phyloP scores from a whole-genome alignment of 805 yeast species.

The Candida insectalens region DNA sequence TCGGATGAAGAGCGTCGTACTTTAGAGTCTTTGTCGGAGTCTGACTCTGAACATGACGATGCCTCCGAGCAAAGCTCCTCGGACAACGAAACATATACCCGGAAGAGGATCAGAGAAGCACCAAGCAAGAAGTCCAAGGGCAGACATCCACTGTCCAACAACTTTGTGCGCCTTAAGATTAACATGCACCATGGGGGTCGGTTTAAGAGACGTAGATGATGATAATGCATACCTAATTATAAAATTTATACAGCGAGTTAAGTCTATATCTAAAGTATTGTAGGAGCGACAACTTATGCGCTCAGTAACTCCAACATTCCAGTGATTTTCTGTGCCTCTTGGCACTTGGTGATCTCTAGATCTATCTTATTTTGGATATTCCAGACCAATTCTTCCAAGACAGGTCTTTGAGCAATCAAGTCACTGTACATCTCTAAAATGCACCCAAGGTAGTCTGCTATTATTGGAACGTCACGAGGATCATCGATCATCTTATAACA shows the following conservation, averaged over 20 bases:
- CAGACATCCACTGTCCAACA: constrained; percentile 22
- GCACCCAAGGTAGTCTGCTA: constrained; percentile 61
- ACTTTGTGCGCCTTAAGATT: constrained; percentile 27
- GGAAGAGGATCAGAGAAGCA: constrained; percentile 11
- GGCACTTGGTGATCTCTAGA: constrained; percentile 65
- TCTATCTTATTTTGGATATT: constrained; percentile 53
- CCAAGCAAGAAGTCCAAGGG: constrained; percentile 11
- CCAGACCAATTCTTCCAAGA: constrained; percentile 62
- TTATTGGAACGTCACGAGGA: constrained; percentile 53
- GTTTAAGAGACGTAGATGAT: constrained; percentile 14
- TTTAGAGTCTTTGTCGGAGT: too few relatives aligned
- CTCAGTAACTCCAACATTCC: constrained; percentile 90
- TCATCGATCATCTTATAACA: constrained; percentile 68
- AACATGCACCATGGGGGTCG: constrained; percentile 17
- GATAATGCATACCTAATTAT: background rate
- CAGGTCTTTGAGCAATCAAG: constrained; percentile 65
- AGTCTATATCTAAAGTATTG: too few relatives aligned
- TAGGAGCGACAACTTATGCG: constrained; percentile 21
- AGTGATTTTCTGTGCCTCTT: constrained; percentile 80
- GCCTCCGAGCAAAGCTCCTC: constrained; percentile 13
- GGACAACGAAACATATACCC: constrained; percentile 12
- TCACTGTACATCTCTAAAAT: constrained; percentile 68
- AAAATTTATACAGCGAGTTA: too few relatives aligned
- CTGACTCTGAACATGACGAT: constrained; percentile 7
- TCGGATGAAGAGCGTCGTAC: constrained; percentile 1